Evolutionary conservation across 768 basidiomycete genomes (phyloP).

Genomic region (Lactarius sp.): DNA sequence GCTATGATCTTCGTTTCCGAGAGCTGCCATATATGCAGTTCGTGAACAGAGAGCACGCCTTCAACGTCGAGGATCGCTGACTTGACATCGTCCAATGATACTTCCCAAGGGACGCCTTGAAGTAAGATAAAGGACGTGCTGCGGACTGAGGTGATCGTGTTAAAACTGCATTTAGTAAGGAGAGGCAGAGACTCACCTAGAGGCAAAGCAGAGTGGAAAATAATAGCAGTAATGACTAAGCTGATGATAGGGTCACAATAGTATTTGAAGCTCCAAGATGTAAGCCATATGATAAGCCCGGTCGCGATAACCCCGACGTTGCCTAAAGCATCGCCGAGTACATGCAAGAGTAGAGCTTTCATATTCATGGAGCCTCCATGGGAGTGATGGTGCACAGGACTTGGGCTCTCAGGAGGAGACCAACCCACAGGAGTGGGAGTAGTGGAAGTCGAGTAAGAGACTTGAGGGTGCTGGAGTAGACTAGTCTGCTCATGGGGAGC

Average conservation of each 20-base stretch:
- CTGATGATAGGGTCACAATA: slow-evolving; percentile 94
- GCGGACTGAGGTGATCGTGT: slow-evolving; percentile 46
- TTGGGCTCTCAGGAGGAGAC: slow-evolving; percentile 23
- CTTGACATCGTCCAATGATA: slow-evolving; percentile 87
- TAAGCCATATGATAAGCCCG: slow-evolving; percentile 91
- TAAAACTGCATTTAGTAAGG: slow-evolving; percentile 4
- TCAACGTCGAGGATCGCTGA: slow-evolving; percentile 74
- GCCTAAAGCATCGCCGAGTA: slow-evolving; percentile 93
- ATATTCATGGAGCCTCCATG: slow-evolving; percentile 91
- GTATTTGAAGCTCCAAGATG: slow-evolving; percentile 76
- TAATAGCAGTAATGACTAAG: slow-evolving; percentile 91
- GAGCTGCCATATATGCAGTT: slow-evolving; percentile 96
- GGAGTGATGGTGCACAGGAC: slow-evolving; percentile 34
- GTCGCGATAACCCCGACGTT: slow-evolving; percentile 97
- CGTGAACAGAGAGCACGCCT: slow-evolving; percentile 86
- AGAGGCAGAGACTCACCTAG: slow-evolving; percentile 51
- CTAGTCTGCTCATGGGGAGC: slow-evolving; percentile 38
- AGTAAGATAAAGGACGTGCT: slow-evolving; percentile 93
- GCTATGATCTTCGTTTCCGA: slow-evolving; percentile 94
- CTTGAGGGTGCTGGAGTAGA: slow-evolving; percentile 29
- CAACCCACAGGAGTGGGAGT: neutral
- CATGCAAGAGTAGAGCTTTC: slow-evolving; percentile 92
- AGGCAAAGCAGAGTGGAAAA: slow-evolving; percentile 92
- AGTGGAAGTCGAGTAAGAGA: slow-evolving; percentile 5
- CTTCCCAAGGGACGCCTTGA: slow-evolving; percentile 86